Evolutionary conservation across 2,329 filamentous ascomycete species (phyloP).

Genomic region (Pseudocercospora vitis): DNA sequence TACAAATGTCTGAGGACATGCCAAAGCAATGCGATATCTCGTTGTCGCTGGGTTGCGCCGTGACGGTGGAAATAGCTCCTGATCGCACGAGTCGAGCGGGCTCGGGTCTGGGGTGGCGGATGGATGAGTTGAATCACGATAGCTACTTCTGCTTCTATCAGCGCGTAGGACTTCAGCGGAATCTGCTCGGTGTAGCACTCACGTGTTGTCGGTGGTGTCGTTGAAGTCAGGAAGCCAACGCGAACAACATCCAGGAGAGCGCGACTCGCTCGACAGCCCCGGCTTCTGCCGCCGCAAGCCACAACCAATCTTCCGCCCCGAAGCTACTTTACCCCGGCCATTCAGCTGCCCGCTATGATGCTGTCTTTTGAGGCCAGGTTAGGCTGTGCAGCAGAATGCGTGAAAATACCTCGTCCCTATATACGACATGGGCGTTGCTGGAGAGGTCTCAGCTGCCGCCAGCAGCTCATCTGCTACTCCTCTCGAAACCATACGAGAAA

Average conservation of each 20-base stretch:
- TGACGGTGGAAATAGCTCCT: too few relatives aligned
- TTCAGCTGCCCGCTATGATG: constrained; percentile 3
- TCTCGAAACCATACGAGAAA: background rate
- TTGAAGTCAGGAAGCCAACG: constrained; percentile 7
- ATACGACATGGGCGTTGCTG: constrained; percentile 1
- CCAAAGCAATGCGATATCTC: constrained; percentile 4
- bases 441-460: background rate
- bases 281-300: too few relatives aligned
- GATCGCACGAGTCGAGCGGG: too few relatives aligned
- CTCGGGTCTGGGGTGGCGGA: too few relatives aligned
- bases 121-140: too few relatives aligned
- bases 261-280: too few relatives aligned
- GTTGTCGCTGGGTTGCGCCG: constrained; percentile 6
- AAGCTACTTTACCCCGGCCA: too few relatives aligned
- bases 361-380: background rate
- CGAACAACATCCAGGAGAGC: background rate
- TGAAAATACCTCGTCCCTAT: background rate
- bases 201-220: constrained; percentile 5
- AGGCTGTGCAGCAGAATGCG: background rate
- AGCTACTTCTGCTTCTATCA: background rate
- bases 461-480: constrained; percentile 1
- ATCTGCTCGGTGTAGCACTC: background rate
- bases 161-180: background rate
- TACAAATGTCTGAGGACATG: constrained; percentile 8
- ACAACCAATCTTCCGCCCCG: background rate